Conservation (phyloP, 1,284 basidiomycete genomes). For the Chalciporus sp. region DNA sequence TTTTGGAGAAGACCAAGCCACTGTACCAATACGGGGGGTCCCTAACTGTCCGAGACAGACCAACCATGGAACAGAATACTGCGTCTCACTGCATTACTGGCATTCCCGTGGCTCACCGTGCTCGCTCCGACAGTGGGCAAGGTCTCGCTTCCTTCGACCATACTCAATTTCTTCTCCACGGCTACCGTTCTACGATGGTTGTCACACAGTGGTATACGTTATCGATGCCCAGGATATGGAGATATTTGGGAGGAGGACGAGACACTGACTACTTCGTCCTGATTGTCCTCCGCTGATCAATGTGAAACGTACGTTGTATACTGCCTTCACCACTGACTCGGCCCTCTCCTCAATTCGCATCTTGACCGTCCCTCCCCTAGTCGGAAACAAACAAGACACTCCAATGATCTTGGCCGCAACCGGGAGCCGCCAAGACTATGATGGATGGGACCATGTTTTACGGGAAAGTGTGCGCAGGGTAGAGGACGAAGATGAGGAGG, state of each 20-base stretch:
- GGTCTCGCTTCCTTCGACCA: constrained; percentile 87
- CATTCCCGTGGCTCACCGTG: background rate
- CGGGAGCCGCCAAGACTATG: constrained; percentile 88
- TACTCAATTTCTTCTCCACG: constrained; percentile 94
- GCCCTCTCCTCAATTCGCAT: constrained; percentile 86
- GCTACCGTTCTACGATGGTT: constrained; percentile 92
- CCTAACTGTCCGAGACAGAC: constrained; percentile 89
- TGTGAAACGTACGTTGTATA: background rate
- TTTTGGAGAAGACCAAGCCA: constrained; percentile 92
- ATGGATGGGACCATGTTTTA: constrained; percentile 82
- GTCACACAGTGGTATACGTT: constrained; percentile 91
- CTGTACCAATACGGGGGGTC: constrained; percentile 80
- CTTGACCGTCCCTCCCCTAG: constrained; percentile 81
- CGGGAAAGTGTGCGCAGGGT: constrained; percentile 62
- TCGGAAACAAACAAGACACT: constrained; percentile 93
- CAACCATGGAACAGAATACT: constrained; percentile 97
- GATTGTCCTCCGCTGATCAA: constrained; percentile 17
- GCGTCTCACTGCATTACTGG: constrained; percentile 25
- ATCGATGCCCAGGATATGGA: constrained; percentile 89
- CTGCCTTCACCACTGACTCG: constrained; percentile 53
- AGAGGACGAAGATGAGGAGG: constrained; percentile 47
- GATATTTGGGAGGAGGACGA: constrained; percentile 86
- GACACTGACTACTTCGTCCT: background rate
- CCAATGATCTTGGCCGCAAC: constrained; percentile 79
- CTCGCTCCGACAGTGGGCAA: constrained; percentile 69